These are phyloP conservation scores for Phtheirospermum japonicum DNA, from an alignment of 257 asterid genomes.

Conservation along the genomic window DNA sequence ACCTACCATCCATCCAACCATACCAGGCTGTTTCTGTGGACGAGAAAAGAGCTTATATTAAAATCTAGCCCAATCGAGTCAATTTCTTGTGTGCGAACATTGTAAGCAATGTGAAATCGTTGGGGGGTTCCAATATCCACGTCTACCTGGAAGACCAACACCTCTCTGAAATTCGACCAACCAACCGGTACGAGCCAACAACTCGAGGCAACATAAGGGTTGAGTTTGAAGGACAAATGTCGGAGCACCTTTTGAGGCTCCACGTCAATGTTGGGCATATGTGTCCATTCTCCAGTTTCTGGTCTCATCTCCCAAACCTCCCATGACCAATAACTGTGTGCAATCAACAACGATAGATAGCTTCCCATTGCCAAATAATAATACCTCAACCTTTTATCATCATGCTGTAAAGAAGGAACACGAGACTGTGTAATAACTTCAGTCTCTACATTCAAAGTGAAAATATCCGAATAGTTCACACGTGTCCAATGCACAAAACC, in stretches of 20 bases:
- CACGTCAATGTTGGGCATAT: neutral
- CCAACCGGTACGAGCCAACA: neutral
- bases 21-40: neutral
- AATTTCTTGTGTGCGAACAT: neutral
- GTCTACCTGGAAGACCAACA: neutral
- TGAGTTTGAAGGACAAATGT: neutral
- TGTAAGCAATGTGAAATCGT: too few relatives aligned
- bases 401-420: neutral
- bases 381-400: neutral
- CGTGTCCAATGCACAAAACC: neutral
- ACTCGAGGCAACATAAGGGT: neutral
- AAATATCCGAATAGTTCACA: neutral
- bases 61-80: neutral
- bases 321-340: neutral
- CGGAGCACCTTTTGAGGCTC: neutral
- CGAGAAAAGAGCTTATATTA: too few relatives aligned
- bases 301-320: neutral
- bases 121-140: neutral
- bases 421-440: neutral
- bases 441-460: neutral
- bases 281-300: conserved; percentile 6
- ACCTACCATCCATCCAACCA: too few relatives aligned
- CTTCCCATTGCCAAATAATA: neutral
- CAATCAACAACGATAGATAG: neutral
- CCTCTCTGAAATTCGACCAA: conserved; percentile 8